Evolutionary conservation across 1,284 basidiomycete genomes (phyloP).

Genomic region (Rhodofomes roseus): DNA sequence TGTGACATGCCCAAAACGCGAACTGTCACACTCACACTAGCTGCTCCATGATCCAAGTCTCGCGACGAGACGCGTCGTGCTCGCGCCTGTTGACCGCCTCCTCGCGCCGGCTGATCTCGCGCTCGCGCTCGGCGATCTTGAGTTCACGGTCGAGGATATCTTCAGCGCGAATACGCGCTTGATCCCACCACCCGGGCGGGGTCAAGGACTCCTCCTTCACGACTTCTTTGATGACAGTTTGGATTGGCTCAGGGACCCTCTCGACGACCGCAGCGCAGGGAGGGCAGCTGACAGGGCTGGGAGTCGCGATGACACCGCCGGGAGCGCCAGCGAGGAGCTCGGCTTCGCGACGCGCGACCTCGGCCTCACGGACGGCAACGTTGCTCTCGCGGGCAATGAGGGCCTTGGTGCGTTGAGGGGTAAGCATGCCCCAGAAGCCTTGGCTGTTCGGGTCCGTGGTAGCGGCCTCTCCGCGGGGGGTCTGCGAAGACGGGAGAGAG

Average conservation of each 20-base stretch:
- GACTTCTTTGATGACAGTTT: slow-evolving; percentile 81
- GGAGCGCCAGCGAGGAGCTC: slow-evolving; percentile 77
- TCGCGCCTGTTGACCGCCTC: slow-evolving; percentile 78
- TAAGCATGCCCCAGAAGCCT: slow-evolving; percentile 67
- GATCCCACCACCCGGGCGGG: slow-evolving; percentile 69
- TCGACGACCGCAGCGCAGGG: slow-evolving; percentile 54
- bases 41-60: slow-evolving; percentile 86
- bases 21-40: slow-evolving; percentile 56
- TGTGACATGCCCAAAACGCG: not conserved
- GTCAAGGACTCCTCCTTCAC: slow-evolving; percentile 75
- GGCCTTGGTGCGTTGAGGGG: slow-evolving; percentile 74
- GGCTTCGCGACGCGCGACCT: slow-evolving; percentile 80
- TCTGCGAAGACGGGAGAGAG: slow-evolving; percentile 59
- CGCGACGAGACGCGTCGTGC: slow-evolving; percentile 78
- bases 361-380: slow-evolving; percentile 75
- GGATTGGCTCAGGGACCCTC: slow-evolving; percentile 44
- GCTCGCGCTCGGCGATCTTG: slow-evolving; percentile 76
- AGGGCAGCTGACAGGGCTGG: slow-evolving; percentile 50
- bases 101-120: slow-evolving; percentile 78
- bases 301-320: slow-evolving; percentile 60
- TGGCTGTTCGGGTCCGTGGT: slow-evolving; percentile 33
- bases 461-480: slow-evolving; percentile 22
- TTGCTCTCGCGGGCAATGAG: slow-evolving; percentile 72
- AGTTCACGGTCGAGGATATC: slow-evolving; percentile 79
- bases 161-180: slow-evolving; percentile 62